Evolutionary conservation across 768 basidiomycete genomes (phyloP).

Genomic region (Phylloporus sp.): DNA sequence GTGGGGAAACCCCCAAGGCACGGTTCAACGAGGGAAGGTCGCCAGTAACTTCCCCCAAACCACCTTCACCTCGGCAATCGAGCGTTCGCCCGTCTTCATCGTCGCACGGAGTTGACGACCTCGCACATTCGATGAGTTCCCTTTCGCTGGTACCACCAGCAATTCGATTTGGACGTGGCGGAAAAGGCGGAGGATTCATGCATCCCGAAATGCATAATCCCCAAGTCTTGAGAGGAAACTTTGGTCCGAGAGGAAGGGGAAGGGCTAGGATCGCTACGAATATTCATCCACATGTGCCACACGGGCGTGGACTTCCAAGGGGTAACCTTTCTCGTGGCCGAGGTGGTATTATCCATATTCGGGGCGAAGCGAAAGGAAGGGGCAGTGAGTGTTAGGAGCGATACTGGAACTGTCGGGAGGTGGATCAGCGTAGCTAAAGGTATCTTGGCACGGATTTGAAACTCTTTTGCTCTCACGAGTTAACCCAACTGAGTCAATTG

Average conservation of each 20-base stretch:
- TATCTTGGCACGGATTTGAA: not conserved
- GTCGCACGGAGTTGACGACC: constrained; percentile 39
- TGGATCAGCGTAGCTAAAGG: not conserved
- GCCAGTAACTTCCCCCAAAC: constrained; percentile 16
- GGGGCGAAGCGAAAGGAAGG: constrained; percentile 7
- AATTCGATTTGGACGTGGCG: constrained; percentile 71
- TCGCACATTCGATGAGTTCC: constrained; percentile 44
- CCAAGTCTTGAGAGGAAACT: constrained; percentile 25
- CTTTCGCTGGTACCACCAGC: constrained; percentile 62
- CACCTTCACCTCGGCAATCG: constrained; percentile 21
- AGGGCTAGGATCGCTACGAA: constrained; percentile 25
- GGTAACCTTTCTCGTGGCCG: constrained; percentile 17
- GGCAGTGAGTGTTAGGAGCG: constrained; percentile 11
- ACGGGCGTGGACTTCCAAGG: constrained; percentile 8
- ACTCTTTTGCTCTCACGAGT: not conserved
- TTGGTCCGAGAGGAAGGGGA: constrained; percentile 30
- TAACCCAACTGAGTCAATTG: not conserved
- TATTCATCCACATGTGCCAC: constrained; percentile 15
- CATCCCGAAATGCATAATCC: constrained; percentile 32
- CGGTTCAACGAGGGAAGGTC: constrained; percentile 17
- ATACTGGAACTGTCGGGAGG: too few relatives aligned
- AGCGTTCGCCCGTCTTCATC: constrained; percentile 11
- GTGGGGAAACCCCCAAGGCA: constrained; percentile 27
- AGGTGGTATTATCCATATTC: constrained; percentile 3
- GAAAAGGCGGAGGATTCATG: constrained; percentile 49